phyloP scores from a whole-genome alignment of 2,329 filamentous ascomycete species.

The Colletotrichum sp. region DNA sequence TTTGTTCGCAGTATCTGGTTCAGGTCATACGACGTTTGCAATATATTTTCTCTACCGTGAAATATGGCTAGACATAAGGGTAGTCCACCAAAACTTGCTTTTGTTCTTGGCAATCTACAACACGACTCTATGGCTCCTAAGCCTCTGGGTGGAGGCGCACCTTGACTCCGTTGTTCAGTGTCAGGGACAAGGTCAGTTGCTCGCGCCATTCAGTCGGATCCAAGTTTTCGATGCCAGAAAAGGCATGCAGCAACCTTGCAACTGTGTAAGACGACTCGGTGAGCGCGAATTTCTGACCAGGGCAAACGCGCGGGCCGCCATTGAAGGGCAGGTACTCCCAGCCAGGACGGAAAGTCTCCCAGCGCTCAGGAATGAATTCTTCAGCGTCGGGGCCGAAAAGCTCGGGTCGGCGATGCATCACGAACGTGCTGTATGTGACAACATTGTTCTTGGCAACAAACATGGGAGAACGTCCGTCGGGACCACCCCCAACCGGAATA shows the following conservation, averaged over 20 bases:
- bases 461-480: slow-evolving; percentile 48
- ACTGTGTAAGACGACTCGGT: slow-evolving; percentile 25
- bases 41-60: neutral
- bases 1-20: neutral
- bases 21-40: neutral
- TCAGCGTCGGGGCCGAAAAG: slow-evolving; percentile 31
- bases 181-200: slow-evolving; percentile 15
- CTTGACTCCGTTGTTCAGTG: slow-evolving; percentile 10
- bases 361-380: slow-evolving; percentile 33
- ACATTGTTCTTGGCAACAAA: slow-evolving; percentile 51
- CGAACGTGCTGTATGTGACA: slow-evolving; percentile 47
- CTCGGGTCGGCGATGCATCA: slow-evolving; percentile 33
- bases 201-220: slow-evolving; percentile 7
- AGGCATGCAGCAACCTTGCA: slow-evolving; percentile 32
- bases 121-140: neutral
- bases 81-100: neutral
- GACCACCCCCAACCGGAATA: slow-evolving; percentile 56
- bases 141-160: neutral
- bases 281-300: slow-evolving; percentile 29
- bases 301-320: slow-evolving; percentile 37
- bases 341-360: slow-evolving; percentile 31
- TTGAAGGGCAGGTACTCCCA: slow-evolving; percentile 45
- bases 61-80: neutral
- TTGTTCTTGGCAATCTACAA: neutral
- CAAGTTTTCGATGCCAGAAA: neutral